These are phyloP conservation scores for Chalciporus chontae DNA, from an alignment of 768 basidiomycete genomes.

Conservation along the genomic window DNA sequence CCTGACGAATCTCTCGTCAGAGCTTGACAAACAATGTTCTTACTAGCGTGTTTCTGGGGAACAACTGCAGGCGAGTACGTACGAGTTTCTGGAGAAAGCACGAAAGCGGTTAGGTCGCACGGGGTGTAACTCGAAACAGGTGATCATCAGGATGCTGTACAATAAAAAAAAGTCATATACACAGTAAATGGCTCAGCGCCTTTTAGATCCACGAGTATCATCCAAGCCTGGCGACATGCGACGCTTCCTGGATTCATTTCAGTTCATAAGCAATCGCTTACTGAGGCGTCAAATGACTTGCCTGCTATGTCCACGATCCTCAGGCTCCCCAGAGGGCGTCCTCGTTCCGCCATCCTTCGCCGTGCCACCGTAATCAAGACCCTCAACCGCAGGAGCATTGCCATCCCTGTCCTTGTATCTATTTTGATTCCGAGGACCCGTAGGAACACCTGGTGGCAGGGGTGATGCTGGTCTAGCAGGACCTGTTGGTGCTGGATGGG, in stretches of 20 bases:
- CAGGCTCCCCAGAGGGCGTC: constrained; percentile 64
- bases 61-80: no score
- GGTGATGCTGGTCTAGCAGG: constrained; percentile 80
- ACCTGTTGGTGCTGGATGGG: constrained; percentile 37
- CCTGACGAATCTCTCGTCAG: no score
- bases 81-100: background rate
- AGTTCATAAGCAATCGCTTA: background rate
- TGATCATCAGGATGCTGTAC: constrained; percentile 20
- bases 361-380: constrained; percentile 79
- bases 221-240: constrained; percentile 70
- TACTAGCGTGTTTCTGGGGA: no score
- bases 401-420: constrained; percentile 89
- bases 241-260: constrained; percentile 53
- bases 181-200: constrained; percentile 48
- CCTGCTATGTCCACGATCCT: constrained; percentile 62
- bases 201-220: constrained; percentile 65
- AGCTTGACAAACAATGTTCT: no score
- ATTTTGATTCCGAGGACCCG: constrained; percentile 83
- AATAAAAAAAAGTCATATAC: constrained; percentile 27
- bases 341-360: constrained; percentile 42
- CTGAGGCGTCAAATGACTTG: constrained; percentile 26
- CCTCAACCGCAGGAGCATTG: constrained; percentile 82
- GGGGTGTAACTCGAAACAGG: background rate
- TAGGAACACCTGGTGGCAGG: constrained; percentile 82
- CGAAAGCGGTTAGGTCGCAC: background rate